phyloP scores from a whole-genome alignment of 495 filamentous ascomycete genomes.

The Podospora tetraspora region DNA sequence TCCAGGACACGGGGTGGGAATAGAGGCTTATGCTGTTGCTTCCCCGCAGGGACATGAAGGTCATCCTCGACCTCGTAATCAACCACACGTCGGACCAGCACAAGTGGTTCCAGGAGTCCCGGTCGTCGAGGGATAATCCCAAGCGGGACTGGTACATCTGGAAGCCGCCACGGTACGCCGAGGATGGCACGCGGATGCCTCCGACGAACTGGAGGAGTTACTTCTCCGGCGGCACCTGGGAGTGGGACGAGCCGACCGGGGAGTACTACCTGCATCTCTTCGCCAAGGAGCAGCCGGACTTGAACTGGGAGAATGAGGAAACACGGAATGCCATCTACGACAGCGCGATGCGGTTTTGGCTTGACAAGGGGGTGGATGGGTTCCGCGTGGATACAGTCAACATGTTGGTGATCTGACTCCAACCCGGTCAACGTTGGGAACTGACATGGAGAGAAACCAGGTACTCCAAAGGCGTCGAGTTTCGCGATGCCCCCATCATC shows the following conservation, averaged over 20 bases:
- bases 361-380: constrained; percentile 60
- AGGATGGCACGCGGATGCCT: constrained; percentile 55
- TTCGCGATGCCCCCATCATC: constrained; percentile 57
- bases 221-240: constrained; percentile 56
- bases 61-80: constrained; percentile 69
- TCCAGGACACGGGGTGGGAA: constrained; percentile 17
- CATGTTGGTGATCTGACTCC: constrained; percentile 27
- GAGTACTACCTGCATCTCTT: constrained; percentile 72
- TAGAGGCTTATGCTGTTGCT: not conserved
- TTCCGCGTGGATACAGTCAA: constrained; percentile 69
- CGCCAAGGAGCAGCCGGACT: constrained; percentile 59
- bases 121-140: constrained; percentile 52
- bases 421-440: not conserved
- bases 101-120: constrained; percentile 66
- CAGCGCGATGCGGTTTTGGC: constrained; percentile 64
- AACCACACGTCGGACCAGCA: constrained; percentile 80
- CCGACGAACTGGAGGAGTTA: constrained; percentile 66
- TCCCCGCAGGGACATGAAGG: constrained; percentile 54
- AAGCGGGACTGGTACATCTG: constrained; percentile 74
- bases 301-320: constrained; percentile 67
- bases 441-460: constrained; percentile 1
- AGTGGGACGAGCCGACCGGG: constrained; percentile 56
- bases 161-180: constrained; percentile 54
- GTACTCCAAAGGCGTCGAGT: constrained; percentile 57
- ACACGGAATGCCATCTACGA: constrained; percentile 60